phyloP scores from a whole-genome alignment of 345 rosid genomes.

The Sisymbrium altissimum region DNA sequence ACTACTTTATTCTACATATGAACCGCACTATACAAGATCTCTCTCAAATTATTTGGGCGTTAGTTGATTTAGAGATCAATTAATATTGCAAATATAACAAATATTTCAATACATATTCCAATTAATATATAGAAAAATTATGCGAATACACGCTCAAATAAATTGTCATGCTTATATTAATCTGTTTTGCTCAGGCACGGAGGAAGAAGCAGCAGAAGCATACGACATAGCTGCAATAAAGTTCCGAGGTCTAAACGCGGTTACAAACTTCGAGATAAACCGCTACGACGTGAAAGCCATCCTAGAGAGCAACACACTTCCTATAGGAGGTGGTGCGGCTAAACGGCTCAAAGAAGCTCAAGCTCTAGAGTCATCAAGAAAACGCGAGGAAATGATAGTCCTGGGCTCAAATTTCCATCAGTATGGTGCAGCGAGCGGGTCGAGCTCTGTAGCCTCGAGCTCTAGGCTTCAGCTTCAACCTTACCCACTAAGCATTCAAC shows the following conservation, averaged over 20 bases:
- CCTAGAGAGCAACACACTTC: constrained; percentile 89
- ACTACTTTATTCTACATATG: not conserved
- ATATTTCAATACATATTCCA: not conserved
- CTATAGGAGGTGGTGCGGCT: constrained; percentile 98
- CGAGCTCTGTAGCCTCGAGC: constrained; percentile 38
- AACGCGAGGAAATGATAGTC: constrained; percentile 84
- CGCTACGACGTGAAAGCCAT: constrained; percentile 95
- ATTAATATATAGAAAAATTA: not conserved
- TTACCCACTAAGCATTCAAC: constrained; percentile 61
- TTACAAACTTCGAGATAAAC: constrained; percentile 94
- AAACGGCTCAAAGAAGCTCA: constrained; percentile 97
- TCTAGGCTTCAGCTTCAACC: constrained; percentile 56
- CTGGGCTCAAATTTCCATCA: constrained; percentile 60
- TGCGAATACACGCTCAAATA: not conserved
- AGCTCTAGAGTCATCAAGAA: constrained; percentile 77
- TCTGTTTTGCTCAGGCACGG: constrained; percentile 55
- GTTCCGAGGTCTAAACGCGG: constrained; percentile 86
- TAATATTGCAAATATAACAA: not conserved
- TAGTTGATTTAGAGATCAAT: not conserved
- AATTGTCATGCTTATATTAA: not conserved
- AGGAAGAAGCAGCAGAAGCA: constrained; percentile 99
- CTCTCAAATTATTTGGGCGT: not conserved
- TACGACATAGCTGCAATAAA: constrained; percentile 98
- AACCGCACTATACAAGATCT: not conserved
- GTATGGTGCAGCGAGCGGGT: constrained; percentile 50